phyloP scores from a whole-genome alignment of 352 stramenopile species.

The Phytophthora uliginosa region DNA sequence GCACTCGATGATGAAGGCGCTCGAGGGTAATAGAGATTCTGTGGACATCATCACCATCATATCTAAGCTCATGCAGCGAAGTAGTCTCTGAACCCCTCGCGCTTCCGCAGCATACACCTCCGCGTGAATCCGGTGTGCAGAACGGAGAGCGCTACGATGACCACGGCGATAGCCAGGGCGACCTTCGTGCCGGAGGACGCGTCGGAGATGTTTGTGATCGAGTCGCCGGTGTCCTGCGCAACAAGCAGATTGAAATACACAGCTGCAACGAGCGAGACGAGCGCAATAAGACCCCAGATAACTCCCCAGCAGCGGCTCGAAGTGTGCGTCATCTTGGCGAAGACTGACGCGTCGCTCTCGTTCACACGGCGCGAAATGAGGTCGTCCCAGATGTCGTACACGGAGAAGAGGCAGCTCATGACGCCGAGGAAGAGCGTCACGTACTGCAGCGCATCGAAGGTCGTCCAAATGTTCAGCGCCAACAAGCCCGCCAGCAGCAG shows the following conservation, averaged over 20 bases:
- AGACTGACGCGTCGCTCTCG: conserved; percentile 89
- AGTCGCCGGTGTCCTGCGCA: conserved; percentile 57
- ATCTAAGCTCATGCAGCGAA: conserved; percentile 41
- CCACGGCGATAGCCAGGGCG: conserved; percentile 56
- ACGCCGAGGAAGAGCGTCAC: conserved; percentile 91
- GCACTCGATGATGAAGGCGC: conserved; percentile 4
- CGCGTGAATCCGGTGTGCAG: conserved; percentile 77
- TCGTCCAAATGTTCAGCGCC: conserved; percentile 73
- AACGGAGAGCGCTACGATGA: conserved; percentile 66
- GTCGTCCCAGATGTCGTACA: conserved; percentile 94
- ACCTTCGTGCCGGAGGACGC: conserved; percentile 67
- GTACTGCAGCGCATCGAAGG: conserved; percentile 81
- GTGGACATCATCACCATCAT: conserved; percentile 7
- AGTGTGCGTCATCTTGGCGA: conserved; percentile 93
- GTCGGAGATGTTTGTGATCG: conserved; percentile 59
- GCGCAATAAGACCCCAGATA: conserved; percentile 87
- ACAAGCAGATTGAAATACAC: conserved; percentile 91
- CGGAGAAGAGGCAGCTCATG: conserved; percentile 93
- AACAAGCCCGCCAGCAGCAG: conserved; percentile 81
- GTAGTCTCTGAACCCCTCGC: conserved; percentile 45
- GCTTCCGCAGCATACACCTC: conserved; percentile 75
- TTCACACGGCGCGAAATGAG: conserved; percentile 91
- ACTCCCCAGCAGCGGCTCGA: conserved; percentile 92
- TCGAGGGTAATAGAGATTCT: background rate
- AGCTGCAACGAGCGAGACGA: conserved; percentile 78